Conservation (phyloP, 176 grass and related monocot species). For the Musa troglodytarum region DNA sequence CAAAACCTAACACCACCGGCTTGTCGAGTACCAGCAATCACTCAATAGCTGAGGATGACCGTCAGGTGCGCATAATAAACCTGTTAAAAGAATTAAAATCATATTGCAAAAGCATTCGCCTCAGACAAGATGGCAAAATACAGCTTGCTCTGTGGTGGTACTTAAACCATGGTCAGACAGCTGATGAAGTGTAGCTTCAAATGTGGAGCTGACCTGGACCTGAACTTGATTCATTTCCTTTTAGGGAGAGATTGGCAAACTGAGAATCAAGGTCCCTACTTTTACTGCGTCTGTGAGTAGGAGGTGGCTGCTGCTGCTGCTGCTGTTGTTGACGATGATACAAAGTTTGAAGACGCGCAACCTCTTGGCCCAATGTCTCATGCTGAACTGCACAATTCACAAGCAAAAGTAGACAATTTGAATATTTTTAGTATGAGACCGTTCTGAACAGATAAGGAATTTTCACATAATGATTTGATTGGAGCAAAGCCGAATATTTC, state of each 20-base stretch:
- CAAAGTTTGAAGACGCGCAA: constrained; percentile 49
- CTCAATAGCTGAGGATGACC: neutral
- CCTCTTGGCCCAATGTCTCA: constrained; percentile 91
- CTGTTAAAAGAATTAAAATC: neutral
- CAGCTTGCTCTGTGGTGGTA: neutral
- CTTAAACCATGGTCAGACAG: neutral
- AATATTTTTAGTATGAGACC: too few relatives aligned
- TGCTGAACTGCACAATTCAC: constrained; percentile 53
- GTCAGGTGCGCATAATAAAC: neutral
- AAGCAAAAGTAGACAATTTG: neutral
- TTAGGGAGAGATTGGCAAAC: constrained; percentile 79
- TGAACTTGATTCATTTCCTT: constrained; percentile 63
- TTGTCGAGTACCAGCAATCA: neutral
- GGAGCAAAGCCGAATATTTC: too few relatives aligned
- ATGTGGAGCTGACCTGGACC: constrained; percentile 48
- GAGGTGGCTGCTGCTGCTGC: neutral
- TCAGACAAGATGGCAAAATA: neutral
- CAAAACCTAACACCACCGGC: neutral
- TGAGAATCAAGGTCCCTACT: constrained; percentile 80
- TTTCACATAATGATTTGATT: too few relatives aligned
- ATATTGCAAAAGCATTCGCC: neutral
- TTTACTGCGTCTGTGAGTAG: constrained; percentile 49
- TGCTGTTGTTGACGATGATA: constrained; percentile 77
- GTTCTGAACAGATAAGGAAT: too few relatives aligned
- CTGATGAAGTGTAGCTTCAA: constrained; percentile 21